phyloP scores from a whole-genome alignment of 1,284 basidiomycete genomes.

The Boletus subluridellus region DNA sequence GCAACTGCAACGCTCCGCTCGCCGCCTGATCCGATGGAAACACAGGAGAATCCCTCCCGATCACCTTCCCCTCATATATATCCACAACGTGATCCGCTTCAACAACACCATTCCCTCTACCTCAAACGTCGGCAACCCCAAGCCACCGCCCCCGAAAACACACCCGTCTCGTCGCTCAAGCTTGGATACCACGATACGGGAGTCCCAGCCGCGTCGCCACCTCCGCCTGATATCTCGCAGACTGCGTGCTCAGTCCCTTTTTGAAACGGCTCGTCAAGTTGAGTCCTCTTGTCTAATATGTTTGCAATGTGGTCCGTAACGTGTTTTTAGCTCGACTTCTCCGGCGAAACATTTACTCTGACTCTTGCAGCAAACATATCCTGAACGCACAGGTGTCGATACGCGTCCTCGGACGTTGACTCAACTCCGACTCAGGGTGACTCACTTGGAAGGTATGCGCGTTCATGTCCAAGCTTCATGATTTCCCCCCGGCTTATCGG shows the following conservation, averaged over 20 bases:
- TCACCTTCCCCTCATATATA: conserved; percentile 11
- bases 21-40: conserved; percentile 23
- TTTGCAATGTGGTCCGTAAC: too few relatives aligned
- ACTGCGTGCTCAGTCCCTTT: conserved; percentile 19
- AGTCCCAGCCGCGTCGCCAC: conserved; percentile 3
- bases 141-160: conserved; percentile 1
- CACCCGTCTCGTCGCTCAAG: conserved; percentile 15
- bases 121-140: conserved; percentile 23
- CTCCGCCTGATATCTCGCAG: conserved; percentile 16
- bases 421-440: conserved; percentile 47
- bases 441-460: conserved; percentile 66
- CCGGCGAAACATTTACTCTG: too few relatives aligned
- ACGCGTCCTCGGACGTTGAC: neutral
- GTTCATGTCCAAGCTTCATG: neutral
- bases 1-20: conserved; percentile 9
- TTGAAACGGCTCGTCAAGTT: too few relatives aligned
- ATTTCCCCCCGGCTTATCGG: conserved; percentile 5
- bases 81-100: conserved; percentile 24
- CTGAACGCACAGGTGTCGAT: too few relatives aligned
- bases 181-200: conserved; percentile 19
- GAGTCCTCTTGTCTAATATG: too few relatives aligned
- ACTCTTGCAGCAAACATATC: too few relatives aligned
- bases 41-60: conserved; percentile 21
- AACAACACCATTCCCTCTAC: conserved; percentile 16
- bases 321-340: too few relatives aligned